These are phyloP conservation scores for Epipyxis sp. DNA, from an alignment of 108 stramenopile species.

Conservation along the genomic window DNA sequence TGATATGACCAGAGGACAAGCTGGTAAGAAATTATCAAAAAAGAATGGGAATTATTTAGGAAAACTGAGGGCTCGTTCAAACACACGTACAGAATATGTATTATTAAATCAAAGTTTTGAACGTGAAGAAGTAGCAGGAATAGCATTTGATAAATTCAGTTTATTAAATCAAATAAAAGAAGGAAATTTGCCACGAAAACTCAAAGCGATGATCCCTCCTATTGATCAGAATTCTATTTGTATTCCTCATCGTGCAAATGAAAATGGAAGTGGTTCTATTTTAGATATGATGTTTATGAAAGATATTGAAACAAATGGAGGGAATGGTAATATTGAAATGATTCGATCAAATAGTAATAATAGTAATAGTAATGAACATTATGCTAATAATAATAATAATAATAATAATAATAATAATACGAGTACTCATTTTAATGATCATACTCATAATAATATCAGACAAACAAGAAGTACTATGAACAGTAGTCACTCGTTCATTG, in stretches of 20 bases:
- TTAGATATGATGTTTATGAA: no score
- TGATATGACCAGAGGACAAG: slow-evolving; percentile 61
- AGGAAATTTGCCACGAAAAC: slow-evolving; percentile 65
- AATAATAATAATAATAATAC: not conserved
- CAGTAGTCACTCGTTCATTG: not conserved
- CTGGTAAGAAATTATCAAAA: slow-evolving; percentile 55
- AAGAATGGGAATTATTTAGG: slow-evolving; percentile 69
- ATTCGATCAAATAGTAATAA: not conserved
- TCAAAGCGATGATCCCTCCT: slow-evolving; percentile 57
- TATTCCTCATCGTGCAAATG: slow-evolving; percentile 7
- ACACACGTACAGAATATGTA: slow-evolving; percentile 48
- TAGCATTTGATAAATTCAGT: slow-evolving; percentile 56
- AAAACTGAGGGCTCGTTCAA: slow-evolving; percentile 55
- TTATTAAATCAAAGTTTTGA: slow-evolving; percentile 43
- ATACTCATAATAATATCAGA: not conserved
- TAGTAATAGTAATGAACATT: not conserved
- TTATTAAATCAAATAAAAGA: slow-evolving; percentile 59
- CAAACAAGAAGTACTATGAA: not conserved
- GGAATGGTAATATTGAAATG: not conserved
- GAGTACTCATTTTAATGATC: not conserved
- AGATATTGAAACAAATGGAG: no score
- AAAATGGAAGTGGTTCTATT: not conserved
- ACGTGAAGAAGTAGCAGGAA: slow-evolving; percentile 60
- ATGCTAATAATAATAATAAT: not conserved
- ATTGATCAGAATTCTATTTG: slow-evolving; percentile 38